Conservation (phyloP, 208 protist species). For the Leishmania aethiopica region DNA sequence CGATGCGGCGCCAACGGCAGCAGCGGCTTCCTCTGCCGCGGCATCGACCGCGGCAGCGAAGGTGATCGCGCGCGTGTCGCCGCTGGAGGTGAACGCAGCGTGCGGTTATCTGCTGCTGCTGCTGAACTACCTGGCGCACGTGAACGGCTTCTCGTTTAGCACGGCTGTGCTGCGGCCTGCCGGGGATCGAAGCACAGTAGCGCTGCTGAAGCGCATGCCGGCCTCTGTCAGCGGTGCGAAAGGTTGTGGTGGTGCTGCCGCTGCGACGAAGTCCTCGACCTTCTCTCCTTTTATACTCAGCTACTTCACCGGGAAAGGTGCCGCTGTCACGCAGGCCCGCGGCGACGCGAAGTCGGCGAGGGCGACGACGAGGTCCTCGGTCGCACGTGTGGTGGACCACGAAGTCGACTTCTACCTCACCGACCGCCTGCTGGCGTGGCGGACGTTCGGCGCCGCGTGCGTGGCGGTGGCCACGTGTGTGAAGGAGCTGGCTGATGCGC, state of each 20-base stretch:
- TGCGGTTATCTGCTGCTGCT: conserved; percentile 66
- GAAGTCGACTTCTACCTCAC: conserved; percentile 71
- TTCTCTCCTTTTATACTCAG: conserved; percentile 15
- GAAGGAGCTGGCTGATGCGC: conserved; percentile 53
- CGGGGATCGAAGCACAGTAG: conserved; percentile 56
- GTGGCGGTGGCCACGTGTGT: conserved; percentile 62
- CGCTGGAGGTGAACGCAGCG: conserved; percentile 71
- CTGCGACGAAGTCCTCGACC: background rate
- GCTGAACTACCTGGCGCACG: conserved; percentile 43
- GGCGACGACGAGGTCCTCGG: background rate
- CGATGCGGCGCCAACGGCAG: background rate
- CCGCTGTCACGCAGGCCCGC: background rate
- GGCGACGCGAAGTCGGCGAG: background rate
- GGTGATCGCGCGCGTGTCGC: conserved; percentile 36
- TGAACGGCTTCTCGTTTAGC: conserved; percentile 46
- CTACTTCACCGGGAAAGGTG: background rate
- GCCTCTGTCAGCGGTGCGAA: background rate
- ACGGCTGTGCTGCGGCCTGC: conserved; percentile 46
- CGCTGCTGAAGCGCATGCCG: conserved; percentile 31
- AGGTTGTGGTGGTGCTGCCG: background rate
- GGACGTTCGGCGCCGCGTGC: conserved; percentile 73
- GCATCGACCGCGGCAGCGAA: conserved; percentile 9
- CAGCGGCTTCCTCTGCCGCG: background rate
- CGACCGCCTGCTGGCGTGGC: conserved; percentile 68
- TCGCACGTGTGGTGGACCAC: conserved; percentile 6